Base-by-base conservation (phyloP, 2,329 filamentous ascomycete genomes). In the Ceratocystis smalleyi region DNA sequence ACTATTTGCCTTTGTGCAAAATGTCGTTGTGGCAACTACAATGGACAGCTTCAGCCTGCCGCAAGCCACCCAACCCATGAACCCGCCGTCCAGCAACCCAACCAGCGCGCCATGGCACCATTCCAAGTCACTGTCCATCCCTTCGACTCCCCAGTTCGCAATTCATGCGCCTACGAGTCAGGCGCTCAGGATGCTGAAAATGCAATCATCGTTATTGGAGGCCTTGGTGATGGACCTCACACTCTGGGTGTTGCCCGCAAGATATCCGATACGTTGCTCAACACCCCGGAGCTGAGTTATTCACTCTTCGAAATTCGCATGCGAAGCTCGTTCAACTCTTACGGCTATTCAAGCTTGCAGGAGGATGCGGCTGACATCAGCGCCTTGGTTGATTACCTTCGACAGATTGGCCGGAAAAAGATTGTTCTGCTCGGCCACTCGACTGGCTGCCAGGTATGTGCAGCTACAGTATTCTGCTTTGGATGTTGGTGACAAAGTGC, bases 181-280 rank as follows among this genome's bases (percentile, higher is more conserved):
- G 78, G 79, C 27, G 70, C 72, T 17, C 51, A 69, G 10, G 69
- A 73, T 49, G 73, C 76, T 65, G 75, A 72, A 61, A 83, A 88
- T 73, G 84, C 83, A 2, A 73, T 90, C 63, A 73, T 90, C 67
- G 87, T 87, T 74, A 79, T 89, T 67, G 86, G 85, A 67, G 87
- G 87, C 43, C 79, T 91, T 17, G 80, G 79, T 45, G 87, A 89
- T 72, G 86, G 86, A 1, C 81, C 86, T 66, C 81, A 87, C 67
- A 84, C 83, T 0, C 79, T 87, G 7, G 75, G 78, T 0, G 88
- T 87, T 66, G 75, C 78, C 59, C 76, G 77, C 4, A 70, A 72
- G 1, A 73, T 84, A 64, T 78, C 80, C 15, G 71, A 73, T 47
- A 72, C 72, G 60, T 71, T 83, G 3, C 75, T 76, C 67, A 66